Conservation (phyloP, 169 alveolate genomes). For the Plasmodium ovale region DNA sequence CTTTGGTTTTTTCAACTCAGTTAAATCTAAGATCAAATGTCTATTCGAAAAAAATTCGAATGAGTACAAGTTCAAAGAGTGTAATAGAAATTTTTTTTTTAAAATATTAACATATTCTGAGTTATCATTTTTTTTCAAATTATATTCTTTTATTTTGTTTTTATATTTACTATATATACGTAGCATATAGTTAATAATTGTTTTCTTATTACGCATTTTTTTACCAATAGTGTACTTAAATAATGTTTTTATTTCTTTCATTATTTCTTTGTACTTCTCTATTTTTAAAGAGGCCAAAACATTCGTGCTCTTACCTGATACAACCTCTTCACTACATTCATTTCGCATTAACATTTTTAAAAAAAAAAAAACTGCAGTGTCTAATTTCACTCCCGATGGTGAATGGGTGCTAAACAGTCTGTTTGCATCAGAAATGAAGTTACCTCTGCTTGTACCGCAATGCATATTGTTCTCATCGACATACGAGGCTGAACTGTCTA, state of each 20-base stretch:
- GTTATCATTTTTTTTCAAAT: not conserved
- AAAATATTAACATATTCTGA: conserved; percentile 7
- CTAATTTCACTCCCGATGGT: not conserved
- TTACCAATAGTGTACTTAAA: conserved; percentile 16
- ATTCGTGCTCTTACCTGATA: not conserved
- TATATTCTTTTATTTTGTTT: not conserved
- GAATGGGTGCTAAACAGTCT: not conserved
- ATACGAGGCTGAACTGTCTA: too few relatives aligned
- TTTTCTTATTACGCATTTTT: conserved; percentile 15
- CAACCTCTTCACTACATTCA: not conserved
- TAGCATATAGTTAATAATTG: conserved; percentile 33
- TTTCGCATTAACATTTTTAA: conserved; percentile 12
- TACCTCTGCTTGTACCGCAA: not conserved
- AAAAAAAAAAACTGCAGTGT: conserved; percentile 24
- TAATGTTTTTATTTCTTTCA: conserved; percentile 48
- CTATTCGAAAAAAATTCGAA: conserved; percentile 36
- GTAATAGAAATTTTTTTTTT: conserved; percentile 42
- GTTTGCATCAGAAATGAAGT: not conserved
- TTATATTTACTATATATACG: conserved; percentile 36
- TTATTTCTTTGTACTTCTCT: conserved; percentile 39
- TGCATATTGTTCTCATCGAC: not conserved
- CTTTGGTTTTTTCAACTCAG: not conserved
- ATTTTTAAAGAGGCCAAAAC: not conserved
- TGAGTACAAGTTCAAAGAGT: conserved; percentile 32
- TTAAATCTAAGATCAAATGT: conserved; percentile 4